Evolutionary conservation across 371 early-diverging fungal species (phyloP).

Genomic region (Lichtheimia hyalospora): DNA sequence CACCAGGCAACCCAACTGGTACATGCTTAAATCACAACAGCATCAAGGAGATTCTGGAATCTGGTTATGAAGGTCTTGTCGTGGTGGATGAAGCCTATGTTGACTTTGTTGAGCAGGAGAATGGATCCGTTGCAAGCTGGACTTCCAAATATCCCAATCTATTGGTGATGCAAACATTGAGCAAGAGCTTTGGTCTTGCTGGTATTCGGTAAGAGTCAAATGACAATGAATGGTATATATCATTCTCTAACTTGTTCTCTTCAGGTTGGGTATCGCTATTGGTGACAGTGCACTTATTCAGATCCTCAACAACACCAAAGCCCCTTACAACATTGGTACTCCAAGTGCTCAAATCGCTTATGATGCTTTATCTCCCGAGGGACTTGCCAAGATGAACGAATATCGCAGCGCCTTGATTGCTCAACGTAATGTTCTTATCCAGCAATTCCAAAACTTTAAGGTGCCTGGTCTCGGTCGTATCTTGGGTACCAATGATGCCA

Average conservation of each 20-base stretch:
- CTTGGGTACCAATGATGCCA: constrained; percentile 88
- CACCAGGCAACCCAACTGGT: constrained; percentile 98
- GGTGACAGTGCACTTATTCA: constrained; percentile 76
- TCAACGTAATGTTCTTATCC: constrained; percentile 68
- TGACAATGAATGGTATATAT: neutral
- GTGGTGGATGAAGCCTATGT: constrained; percentile 98
- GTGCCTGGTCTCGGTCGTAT: constrained; percentile 67
- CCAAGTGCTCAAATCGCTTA: constrained; percentile 79
- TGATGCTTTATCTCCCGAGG: constrained; percentile 72
- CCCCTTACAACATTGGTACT: constrained; percentile 96
- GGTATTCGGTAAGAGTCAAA: constrained; percentile 63
- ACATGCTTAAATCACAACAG: constrained; percentile 70
- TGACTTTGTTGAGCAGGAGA: constrained; percentile 80
- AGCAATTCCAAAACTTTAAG: constrained; percentile 43
- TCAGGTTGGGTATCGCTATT: constrained; percentile 84
- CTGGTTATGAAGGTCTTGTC: constrained; percentile 74
- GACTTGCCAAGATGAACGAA: constrained; percentile 68
- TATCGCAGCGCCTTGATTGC: constrained; percentile 55
- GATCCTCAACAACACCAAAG: constrained; percentile 94
- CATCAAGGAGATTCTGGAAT: constrained; percentile 74
- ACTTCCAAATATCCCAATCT: constrained; percentile 85
- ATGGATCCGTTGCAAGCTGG: constrained; percentile 76
- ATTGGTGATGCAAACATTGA: constrained; percentile 94
- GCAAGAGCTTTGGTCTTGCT: constrained; percentile 96
- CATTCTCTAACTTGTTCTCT: neutral